These are phyloP conservation scores for Papiliotrema fonsecae DNA, from an alignment of 1,284 basidiomycete species.

Conservation along the genomic window DNA sequence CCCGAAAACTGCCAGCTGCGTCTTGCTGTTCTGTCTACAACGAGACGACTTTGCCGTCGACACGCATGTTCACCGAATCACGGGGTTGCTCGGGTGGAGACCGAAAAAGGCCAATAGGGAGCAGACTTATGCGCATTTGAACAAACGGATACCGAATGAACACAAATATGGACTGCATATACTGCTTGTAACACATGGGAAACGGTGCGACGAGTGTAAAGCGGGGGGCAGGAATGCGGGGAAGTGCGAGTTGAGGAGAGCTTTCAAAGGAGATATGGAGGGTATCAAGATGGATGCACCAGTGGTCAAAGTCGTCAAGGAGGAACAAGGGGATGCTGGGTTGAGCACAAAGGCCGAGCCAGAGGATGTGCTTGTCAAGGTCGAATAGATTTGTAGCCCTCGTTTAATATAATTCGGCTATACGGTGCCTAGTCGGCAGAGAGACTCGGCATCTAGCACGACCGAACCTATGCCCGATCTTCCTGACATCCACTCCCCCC, in stretches of 20 bases:
- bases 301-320: no score
- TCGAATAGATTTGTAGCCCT: no score
- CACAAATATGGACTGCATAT: conserved; percentile 70
- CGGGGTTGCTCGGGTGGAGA: conserved; percentile 64
- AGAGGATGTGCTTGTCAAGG: no score
- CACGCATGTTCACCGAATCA: conserved; percentile 62
- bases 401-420: no score
- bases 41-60: conserved; percentile 72
- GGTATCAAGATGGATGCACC: no score
- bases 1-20: conserved; percentile 72
- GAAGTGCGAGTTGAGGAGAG: conserved; percentile 19
- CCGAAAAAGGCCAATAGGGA: conserved; percentile 62
- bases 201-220: conserved; percentile 30
- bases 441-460: no score
- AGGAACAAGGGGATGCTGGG: no score
- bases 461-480: no score
- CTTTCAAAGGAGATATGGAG: no score
- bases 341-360: no score
- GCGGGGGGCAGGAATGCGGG: conserved; percentile 16
- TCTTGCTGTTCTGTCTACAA: conserved; percentile 69
- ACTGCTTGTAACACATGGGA: conserved; percentile 62
- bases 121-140: conserved; percentile 65
- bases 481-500: no score
- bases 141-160: conserved; percentile 58
- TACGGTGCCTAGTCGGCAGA: no score